Conservation (phyloP, 1,284 basidiomycete genomes). For the Schizophyllum amplum region DNA sequence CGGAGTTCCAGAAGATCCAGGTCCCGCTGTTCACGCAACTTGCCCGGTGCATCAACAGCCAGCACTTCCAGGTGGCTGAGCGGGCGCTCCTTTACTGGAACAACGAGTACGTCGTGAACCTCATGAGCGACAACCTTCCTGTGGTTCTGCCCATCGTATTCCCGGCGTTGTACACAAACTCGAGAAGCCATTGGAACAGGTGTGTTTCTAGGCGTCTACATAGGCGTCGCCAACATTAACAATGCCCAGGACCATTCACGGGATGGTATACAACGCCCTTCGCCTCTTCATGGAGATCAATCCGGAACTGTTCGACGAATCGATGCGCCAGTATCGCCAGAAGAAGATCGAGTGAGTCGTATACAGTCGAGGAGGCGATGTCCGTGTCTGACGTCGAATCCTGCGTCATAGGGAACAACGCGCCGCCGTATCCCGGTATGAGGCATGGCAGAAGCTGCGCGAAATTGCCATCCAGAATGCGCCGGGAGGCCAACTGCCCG, state of each 20-base stretch:
- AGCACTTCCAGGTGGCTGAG: conserved; percentile 99
- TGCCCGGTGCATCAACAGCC: conserved; percentile 95
- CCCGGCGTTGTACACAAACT: conserved; percentile 95
- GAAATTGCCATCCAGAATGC: conserved; percentile 68
- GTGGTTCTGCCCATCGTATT: conserved; percentile 95
- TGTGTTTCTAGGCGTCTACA: conserved; percentile 35
- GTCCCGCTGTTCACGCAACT: conserved; percentile 92
- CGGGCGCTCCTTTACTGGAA: conserved; percentile 95
- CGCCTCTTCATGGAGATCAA: conserved; percentile 99
- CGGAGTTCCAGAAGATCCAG: conserved; percentile 96
- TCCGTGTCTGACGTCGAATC: background rate
- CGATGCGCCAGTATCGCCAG: conserved; percentile 91
- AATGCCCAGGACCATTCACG: conserved; percentile 82
- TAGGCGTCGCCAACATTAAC: conserved; percentile 11
- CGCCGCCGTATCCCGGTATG: conserved; percentile 70
- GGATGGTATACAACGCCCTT: conserved; percentile 97
- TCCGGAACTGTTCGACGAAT: conserved; percentile 90
- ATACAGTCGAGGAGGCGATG: background rate
- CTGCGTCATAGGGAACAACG: conserved; percentile 63
- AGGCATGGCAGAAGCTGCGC: conserved; percentile 78
- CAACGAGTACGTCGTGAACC: conserved; percentile 99
- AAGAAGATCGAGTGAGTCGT: conserved; percentile 69
- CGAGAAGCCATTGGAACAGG: conserved; percentile 98
- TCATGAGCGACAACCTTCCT: conserved; percentile 95
- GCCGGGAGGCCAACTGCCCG: conserved; percentile 54